Percentiles rank a stretch among this genome's conserved stretches.
These are phyloP conservation scores for Moniliophthora roreri DNA, from an alignment of 1,284 basidiomycete genomes.

Conservation along the genomic window DNA sequence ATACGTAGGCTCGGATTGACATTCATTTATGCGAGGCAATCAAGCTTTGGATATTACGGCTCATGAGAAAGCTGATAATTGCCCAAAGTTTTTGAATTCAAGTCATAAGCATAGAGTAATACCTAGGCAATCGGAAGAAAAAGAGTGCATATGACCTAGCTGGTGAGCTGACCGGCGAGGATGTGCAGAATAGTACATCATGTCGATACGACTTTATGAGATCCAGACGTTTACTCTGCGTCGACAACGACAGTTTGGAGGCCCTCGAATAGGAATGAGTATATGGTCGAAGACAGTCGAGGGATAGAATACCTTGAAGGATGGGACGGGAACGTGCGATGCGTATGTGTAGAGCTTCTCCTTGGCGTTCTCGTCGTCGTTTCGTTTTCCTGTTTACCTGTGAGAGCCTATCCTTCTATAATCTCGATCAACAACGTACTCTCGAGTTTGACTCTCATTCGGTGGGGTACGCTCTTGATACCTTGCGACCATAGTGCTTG, in stretches of 20 bases:
- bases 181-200: neutral
- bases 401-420: neutral
- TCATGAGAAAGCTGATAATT: no score
- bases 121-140: no score
- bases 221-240: no score
- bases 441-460: conserved; percentile 90
- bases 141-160: neutral
- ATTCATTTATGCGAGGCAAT: no score
- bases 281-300: neutral
- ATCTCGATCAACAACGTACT: conserved; percentile 67
- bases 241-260: no score
- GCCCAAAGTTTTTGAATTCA: no score
- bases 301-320: conserved; percentile 74
- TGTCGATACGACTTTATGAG: neutral
- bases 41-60: no score
- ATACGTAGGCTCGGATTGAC: no score
- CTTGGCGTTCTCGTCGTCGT: conserved; percentile 95
- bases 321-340: conserved; percentile 72
- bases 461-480: conserved; percentile 88
- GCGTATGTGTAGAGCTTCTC: conserved; percentile 97
- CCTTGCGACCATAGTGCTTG: conserved; percentile 89
- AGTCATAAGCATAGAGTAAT: neutral
- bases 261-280: neutral
- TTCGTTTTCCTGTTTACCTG: conserved; percentile 67
- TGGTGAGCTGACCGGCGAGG: neutral